phyloP scores from a whole-genome alignment of 345 rosid species.

The Populus alba region DNA sequence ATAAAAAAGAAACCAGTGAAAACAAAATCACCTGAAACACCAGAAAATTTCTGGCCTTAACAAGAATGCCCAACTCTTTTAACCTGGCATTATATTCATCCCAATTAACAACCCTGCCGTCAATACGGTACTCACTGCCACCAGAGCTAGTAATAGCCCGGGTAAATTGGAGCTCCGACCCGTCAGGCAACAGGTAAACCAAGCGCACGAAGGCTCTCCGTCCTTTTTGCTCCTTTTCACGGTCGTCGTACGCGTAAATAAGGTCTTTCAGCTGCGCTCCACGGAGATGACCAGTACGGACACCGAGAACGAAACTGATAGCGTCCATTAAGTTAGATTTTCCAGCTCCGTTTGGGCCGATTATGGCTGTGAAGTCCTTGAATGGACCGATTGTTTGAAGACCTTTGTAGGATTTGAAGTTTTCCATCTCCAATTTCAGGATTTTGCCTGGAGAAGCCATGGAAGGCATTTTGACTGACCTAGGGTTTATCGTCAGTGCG shows the following conservation, averaged over 20 bases:
- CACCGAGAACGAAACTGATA: conserved; percentile 95
- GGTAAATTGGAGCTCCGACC: conserved; percentile 72
- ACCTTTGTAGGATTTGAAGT: conserved; percentile 97
- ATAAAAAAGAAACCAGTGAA: neutral
- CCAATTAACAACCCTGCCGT: conserved; percentile 70
- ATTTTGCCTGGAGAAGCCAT: conserved; percentile 68
- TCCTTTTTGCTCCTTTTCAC: conserved; percentile 86
- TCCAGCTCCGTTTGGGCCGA: conserved; percentile 97
- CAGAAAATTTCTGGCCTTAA: conserved; percentile 92
- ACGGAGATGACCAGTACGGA: conserved; percentile 93
- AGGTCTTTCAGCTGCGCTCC: conserved; percentile 95
- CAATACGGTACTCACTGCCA: conserved; percentile 83
- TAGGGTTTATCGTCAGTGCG: conserved; percentile 1
- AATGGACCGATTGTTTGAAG: conserved; percentile 81
- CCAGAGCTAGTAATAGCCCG: conserved; percentile 72
- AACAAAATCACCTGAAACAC: conserved; percentile 74
- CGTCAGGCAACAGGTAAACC: conserved; percentile 66
- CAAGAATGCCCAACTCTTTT: conserved; percentile 82
- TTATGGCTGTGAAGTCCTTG: conserved; percentile 93
- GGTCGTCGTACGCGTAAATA: conserved; percentile 86
- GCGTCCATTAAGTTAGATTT: conserved; percentile 99
- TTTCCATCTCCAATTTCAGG: conserved; percentile 75
- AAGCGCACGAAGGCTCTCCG: conserved; percentile 81
- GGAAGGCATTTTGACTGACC: conserved; percentile 54
- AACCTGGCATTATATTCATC: conserved; percentile 80